Conservation (phyloP, 2,329 filamentous ascomycete species). For the Orbilia blumenaviensis region DNA sequence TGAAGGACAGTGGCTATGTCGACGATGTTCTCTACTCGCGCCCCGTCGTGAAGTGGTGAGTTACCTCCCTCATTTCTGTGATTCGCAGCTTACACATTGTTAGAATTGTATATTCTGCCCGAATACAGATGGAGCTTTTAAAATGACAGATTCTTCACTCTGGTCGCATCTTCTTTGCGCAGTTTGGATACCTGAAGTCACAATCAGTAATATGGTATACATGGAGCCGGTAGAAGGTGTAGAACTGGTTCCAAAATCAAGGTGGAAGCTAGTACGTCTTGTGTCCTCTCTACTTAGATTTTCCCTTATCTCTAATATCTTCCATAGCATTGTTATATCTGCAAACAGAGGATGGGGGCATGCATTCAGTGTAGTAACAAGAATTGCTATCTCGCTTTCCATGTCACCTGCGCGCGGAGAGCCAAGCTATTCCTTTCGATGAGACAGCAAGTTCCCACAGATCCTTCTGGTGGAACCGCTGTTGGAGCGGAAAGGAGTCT, state of each 20-base stretch:
- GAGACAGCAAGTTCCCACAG: slow-evolving; percentile 74
- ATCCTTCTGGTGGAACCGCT: slow-evolving; percentile 77
- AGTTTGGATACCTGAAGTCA: slow-evolving; percentile 98
- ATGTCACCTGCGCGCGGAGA: slow-evolving; percentile 91
- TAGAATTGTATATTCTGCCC: slow-evolving; percentile 97
- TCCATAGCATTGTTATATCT: slow-evolving; percentile 82
- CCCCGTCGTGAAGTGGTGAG: slow-evolving; percentile 85
- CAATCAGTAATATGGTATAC: slow-evolving; percentile 92
- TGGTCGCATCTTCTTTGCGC: slow-evolving; percentile 97
- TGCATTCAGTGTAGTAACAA: slow-evolving; percentile 99
- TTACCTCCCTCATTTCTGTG: slow-evolving; percentile 42
- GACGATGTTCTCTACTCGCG: slow-evolving; percentile 88
- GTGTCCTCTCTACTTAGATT: neutral
- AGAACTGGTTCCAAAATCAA: slow-evolving; percentile 92
- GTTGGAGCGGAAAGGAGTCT: slow-evolving; percentile 64
- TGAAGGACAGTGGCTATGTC: slow-evolving; percentile 96
- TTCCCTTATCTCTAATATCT: neutral
- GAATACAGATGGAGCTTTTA: slow-evolving; percentile 96
- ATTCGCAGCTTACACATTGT: neutral
- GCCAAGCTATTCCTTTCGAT: slow-evolving; percentile 91
- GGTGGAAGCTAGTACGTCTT: slow-evolving; percentile 77
- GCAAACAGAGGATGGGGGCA: slow-evolving; percentile 95
- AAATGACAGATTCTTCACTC: slow-evolving; percentile 94
- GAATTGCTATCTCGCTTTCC: slow-evolving; percentile 94
- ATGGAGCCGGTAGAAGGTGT: slow-evolving; percentile 99